phyloP scores from a whole-genome alignment of 768 basidiomycete genomes.

The Boletus pseudopeckii region DNA sequence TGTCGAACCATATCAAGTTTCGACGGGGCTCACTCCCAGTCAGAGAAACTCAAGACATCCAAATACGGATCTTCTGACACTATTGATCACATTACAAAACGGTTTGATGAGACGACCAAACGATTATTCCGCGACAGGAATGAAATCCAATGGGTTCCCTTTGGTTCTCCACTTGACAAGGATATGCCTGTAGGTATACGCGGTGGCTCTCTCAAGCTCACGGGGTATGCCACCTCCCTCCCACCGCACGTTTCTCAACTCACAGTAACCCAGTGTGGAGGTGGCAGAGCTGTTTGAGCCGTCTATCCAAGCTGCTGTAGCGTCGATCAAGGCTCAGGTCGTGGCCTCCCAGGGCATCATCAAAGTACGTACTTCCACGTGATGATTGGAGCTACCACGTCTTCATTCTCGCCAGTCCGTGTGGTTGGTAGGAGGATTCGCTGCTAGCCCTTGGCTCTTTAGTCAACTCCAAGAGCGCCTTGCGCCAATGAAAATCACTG shows the following conservation, averaged over 20 bases:
- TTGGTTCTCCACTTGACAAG: conserved; percentile 77
- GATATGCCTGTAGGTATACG: conserved; percentile 68
- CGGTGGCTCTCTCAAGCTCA: conserved; percentile 66
- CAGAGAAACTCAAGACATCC: conserved; percentile 71
- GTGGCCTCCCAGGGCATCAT: conserved; percentile 65
- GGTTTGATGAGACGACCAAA: conserved; percentile 82
- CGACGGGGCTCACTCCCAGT: conserved; percentile 5
- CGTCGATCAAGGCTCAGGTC: conserved; percentile 68
- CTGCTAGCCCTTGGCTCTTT: conserved; percentile 80
- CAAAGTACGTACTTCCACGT: conserved; percentile 39
- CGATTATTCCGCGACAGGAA: conserved; percentile 68
- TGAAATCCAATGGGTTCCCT: conserved; percentile 68
- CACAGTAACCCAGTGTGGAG: conserved; percentile 31
- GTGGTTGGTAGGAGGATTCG: conserved; percentile 81
- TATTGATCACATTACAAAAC: conserved; percentile 74
- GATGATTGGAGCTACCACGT: neutral
- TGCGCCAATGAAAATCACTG: conserved; percentile 48
- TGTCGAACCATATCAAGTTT: neutral
- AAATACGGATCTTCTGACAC: conserved; percentile 70
- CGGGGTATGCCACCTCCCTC: conserved; percentile 48
- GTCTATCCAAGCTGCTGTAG: conserved; percentile 68
- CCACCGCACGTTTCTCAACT: neutral
- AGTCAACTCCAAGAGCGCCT: conserved; percentile 70
- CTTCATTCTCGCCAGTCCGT: conserved; percentile 51
- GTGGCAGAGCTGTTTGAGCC: conserved; percentile 77